A percentile compares a stretch with the other conserved stretches of the same genome.
Conservation (phyloP, 805 yeast genomes). For the Brettanomyces sp. region DNA sequence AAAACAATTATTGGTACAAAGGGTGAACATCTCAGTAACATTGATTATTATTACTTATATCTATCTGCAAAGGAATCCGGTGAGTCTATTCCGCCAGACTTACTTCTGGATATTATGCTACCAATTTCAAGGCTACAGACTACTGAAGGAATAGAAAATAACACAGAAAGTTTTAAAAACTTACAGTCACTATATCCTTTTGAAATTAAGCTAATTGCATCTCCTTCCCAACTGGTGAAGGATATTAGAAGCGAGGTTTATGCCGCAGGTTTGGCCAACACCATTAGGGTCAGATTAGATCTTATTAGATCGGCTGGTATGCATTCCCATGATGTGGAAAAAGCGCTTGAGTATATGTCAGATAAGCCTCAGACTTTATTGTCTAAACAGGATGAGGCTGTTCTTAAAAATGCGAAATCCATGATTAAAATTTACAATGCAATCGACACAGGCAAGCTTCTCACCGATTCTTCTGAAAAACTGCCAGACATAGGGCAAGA, state of each 20-base stretch:
- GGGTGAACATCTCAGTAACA: constrained; percentile 7
- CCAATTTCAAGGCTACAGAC: constrained; percentile 16
- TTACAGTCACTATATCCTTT: constrained; percentile 2
- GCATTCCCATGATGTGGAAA: constrained; percentile 12
- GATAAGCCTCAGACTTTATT: constrained; percentile 19
- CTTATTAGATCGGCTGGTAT: constrained; percentile 18
- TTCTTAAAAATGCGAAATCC: constrained; percentile 15
- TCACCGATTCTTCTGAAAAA: constrained; percentile 18
- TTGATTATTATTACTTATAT: constrained; percentile 15
- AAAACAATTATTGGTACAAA: constrained; percentile 3
- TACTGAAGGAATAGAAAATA: not conserved
- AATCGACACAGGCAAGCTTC: constrained; percentile 9
- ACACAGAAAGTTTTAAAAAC: constrained; percentile 7
- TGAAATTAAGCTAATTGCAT: constrained; percentile 1
- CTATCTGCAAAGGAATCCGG: constrained; percentile 9
- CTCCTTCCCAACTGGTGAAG: constrained; percentile 7
- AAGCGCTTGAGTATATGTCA: constrained; percentile 15
- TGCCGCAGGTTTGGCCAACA: constrained; percentile 10
- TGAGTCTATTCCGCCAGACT: constrained; percentile 1
- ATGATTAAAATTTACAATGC: constrained; percentile 17
- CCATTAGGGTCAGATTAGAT: constrained; percentile 6
- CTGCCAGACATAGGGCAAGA: constrained; percentile 20
- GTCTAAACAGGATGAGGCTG: constrained; percentile 12
- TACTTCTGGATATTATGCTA: constrained; percentile 9
- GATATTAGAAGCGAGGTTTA: constrained; percentile 10